Conservation (phyloP, 768 basidiomycete species). For the Termitomyces heimii region DNA sequence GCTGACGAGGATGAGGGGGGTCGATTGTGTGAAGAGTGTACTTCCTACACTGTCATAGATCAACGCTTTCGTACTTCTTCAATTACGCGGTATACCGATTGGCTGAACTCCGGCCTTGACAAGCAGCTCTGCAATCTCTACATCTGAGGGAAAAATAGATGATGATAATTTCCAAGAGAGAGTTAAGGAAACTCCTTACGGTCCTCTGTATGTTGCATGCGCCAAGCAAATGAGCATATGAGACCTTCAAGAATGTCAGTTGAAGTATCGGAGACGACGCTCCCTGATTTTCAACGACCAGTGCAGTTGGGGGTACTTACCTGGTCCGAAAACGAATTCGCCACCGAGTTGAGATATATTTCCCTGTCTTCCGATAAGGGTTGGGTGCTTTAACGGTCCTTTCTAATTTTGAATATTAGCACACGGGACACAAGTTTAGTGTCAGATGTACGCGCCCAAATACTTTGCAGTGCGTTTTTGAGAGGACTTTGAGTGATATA, state of each 20-base stretch:
- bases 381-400: conserved; percentile 36
- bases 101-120: conserved; percentile 30
- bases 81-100: not conserved
- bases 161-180: not conserved
- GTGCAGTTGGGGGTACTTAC: conserved; percentile 21
- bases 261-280: not conserved
- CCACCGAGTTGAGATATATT: conserved; percentile 58
- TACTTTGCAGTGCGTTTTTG: conserved; percentile 29
- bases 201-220: conserved; percentile 62
- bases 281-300: not conserved
- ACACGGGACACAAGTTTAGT: not conserved
- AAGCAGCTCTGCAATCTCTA: conserved; percentile 45
- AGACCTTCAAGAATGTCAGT: conserved; percentile 24
- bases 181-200: conserved; percentile 32
- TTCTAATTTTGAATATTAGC: conserved; percentile 12
- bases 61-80: no score
- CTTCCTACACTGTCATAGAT: no score
- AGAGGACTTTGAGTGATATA: conserved; percentile 34
- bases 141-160: conserved; percentile 28
- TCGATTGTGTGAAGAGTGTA: not conserved
- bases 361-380: conserved; percentile 54
- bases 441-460: conserved; percentile 32
- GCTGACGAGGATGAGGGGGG: not conserved
- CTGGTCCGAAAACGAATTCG: conserved; percentile 57
- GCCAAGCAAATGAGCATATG: conserved; percentile 42